phyloP scores from a whole-genome alignment of 176 grass and related monocot species.

The Musa troglodytarum region DNA sequence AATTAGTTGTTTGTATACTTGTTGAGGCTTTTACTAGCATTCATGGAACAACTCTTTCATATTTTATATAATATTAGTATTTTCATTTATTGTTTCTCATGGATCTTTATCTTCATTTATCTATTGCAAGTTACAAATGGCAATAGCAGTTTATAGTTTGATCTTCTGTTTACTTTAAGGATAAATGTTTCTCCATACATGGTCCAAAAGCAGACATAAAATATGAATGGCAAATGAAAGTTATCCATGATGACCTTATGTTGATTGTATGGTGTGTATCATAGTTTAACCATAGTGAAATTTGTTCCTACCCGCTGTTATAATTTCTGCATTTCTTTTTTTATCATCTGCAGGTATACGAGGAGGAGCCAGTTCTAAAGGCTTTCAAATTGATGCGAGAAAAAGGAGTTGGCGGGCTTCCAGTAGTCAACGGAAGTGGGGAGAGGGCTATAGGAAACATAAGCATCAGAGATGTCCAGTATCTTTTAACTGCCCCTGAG shows the following conservation, averaged over 20 bases:
- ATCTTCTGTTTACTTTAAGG: no score
- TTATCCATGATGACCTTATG: neutral
- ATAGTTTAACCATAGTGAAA: neutral
- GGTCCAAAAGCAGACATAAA: neutral
- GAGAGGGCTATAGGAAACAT: slow-evolving; percentile 69
- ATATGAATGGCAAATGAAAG: neutral
- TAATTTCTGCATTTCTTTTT: neutral
- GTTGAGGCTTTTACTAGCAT: no score
- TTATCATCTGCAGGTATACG: slow-evolving; percentile 48
- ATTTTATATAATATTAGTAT: no score
- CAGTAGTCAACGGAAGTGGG: slow-evolving; percentile 71
- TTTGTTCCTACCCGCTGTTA: neutral
- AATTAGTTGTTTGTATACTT: no score
- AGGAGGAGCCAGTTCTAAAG: slow-evolving; percentile 86
- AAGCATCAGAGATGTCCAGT: slow-evolving; percentile 97
- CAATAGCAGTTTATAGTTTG: no score
- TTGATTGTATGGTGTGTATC: neutral
- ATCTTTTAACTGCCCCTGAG: slow-evolving; percentile 85
- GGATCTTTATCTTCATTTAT: no score
- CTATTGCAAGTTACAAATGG: no score
- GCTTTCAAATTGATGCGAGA: slow-evolving; percentile 87
- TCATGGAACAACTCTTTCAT: no score
- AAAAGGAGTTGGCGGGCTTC: slow-evolving; percentile 81
- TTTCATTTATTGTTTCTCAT: no score
- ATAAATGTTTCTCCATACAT: no score